Base-by-base conservation (phyloP, 257 asterid species). In the Capsicum rhomboideum region DNA sequence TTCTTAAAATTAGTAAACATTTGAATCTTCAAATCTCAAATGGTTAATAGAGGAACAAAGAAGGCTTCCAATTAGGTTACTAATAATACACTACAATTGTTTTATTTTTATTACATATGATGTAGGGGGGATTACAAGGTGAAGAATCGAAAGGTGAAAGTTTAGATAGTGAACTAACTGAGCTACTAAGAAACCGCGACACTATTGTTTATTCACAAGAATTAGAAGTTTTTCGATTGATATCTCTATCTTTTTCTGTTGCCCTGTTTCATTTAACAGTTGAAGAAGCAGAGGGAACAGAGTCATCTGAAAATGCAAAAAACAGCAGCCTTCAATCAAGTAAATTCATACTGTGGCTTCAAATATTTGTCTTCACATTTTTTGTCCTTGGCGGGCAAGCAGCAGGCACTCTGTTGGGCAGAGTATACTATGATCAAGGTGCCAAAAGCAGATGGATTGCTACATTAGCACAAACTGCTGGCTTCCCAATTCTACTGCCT, bases 391-490 rank as follows among this genome's bases (percentile, higher is more conserved):
- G 52, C 9, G 84, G 84, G 53, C 46, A 44, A 20, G 14, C 78
- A 44, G 68, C 13, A 31, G 61, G 64, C 10, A 66, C 52, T n/a
- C 78, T 82, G 46, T 31, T 82, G 40, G 84, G 84, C n/a, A 82
- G 79, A 63, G 44, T 82, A 20, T 82, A 82, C 28, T 82, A 63
- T 66, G 52, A 44, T 3, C 74, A 82, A 50, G 84, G 84, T 29
- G 84, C 79, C 1, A 29, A 82, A n/a, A 82, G 53, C 40, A 82
- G 53, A 82, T 82, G 84, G 84, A 28, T 82, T 49, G 84, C 78
- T 6, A 68, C 84, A 8, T 44, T 68, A 16, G 61, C 68, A 40
- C 79, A 82, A 82, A 64, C 84, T 12, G 66, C 50, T 4, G 84
- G 84, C 6, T 66, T 82, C n/a, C 84, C 84, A 23, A 29, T 82